Percentiles rank a stretch among this genome's conserved stretches.
These are phyloP conservation scores for Aurantiochytrium sp. DNA, from an alignment of 108 stramenopile genomes.

Conservation along the genomic window DNA sequence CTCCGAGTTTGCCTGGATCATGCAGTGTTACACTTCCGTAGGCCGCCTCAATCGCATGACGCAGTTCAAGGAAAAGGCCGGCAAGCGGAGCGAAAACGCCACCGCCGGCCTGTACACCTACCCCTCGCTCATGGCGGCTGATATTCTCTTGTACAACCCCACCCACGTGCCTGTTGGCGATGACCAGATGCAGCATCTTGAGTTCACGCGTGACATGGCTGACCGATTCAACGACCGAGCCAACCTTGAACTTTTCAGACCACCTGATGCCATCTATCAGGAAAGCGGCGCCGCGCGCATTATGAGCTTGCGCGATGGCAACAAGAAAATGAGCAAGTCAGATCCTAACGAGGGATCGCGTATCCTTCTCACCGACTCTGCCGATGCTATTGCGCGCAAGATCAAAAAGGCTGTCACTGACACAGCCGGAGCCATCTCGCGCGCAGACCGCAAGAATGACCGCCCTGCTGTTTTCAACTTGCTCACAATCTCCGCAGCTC, in stretches of 20 bases:
- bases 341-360: constrained; percentile 77
- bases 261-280: constrained; percentile 88
- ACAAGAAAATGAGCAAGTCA: constrained; percentile 92
- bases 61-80: constrained; percentile 97
- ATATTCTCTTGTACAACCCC: constrained; percentile 95
- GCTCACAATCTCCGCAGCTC: constrained; percentile 82
- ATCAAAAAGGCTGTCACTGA: constrained; percentile 96
- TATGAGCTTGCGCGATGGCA: constrained; percentile 94
- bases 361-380: constrained; percentile 90
- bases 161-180: constrained; percentile 96
- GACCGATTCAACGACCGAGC: constrained; percentile 85
- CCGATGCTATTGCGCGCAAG: constrained; percentile 77
- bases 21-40: constrained; percentile 92
- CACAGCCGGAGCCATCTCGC: constrained; percentile 59
- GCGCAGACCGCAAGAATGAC: constrained; percentile 74
- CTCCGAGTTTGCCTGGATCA: constrained; percentile 93
- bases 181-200: constrained; percentile 95
- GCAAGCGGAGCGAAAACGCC: constrained; percentile 65
- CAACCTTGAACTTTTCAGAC: constrained; percentile 80
- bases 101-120: constrained; percentile 90
- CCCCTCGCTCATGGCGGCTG: constrained; percentile 97
- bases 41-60: constrained; percentile 99
- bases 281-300: constrained; percentile 85
- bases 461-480: constrained; percentile 95
- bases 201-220: constrained; percentile 92